Conservation (phyloP, 1,284 basidiomycete genomes). For the Cryptococcus wingfieldii region DNA sequence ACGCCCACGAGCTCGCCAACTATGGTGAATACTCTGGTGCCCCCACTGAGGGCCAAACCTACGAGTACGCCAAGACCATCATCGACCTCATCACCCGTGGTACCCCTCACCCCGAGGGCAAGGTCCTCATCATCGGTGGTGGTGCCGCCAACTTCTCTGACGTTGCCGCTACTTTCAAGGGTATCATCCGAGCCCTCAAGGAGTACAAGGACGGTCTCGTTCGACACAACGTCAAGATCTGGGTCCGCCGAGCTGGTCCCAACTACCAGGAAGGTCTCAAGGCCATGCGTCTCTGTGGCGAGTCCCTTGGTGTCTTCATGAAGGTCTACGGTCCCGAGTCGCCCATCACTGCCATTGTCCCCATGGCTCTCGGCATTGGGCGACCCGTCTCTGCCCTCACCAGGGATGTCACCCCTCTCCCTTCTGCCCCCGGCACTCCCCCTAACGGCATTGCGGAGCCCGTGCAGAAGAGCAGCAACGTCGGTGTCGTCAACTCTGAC, state of each 20-base stretch:
- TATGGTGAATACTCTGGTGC: constrained; percentile 99
- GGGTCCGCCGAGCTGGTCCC: constrained; percentile 95
- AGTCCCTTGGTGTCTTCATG: constrained; percentile 95
- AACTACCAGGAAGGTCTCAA: constrained; percentile 99
- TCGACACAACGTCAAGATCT: constrained; percentile 82
- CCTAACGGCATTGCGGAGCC: constrained; percentile 28
- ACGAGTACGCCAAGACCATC: constrained; percentile 99
- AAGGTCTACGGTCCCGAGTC: constrained; percentile 96
- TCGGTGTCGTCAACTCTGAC: constrained; percentile 73
- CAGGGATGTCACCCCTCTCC: constrained; percentile 43
- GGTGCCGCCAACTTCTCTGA: constrained; percentile 99
- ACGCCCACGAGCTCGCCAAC: constrained; percentile 95
- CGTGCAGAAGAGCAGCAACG: constrained; percentile 31
- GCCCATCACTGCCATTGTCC: constrained; percentile 97
- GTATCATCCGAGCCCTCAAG: constrained; percentile 95
- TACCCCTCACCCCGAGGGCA: constrained; percentile 75
- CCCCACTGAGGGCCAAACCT: constrained; percentile 96
- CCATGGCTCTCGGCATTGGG: constrained; percentile 82
- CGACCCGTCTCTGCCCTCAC: constrained; percentile 53
- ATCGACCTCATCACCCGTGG: constrained; percentile 95
- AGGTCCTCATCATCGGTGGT: constrained; percentile 98
- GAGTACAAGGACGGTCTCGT: constrained; percentile 84
- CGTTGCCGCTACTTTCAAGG: constrained; percentile 98
- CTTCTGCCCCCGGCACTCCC: constrained; percentile 24
- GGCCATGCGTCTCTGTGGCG: constrained; percentile 96